Percentiles rank a stretch among this genome's conserved stretches.
These are phyloP conservation scores for Trichoderma sp. DNA, from an alignment of 2,329 filamentous ascomycete genomes.

Conservation along the genomic window DNA sequence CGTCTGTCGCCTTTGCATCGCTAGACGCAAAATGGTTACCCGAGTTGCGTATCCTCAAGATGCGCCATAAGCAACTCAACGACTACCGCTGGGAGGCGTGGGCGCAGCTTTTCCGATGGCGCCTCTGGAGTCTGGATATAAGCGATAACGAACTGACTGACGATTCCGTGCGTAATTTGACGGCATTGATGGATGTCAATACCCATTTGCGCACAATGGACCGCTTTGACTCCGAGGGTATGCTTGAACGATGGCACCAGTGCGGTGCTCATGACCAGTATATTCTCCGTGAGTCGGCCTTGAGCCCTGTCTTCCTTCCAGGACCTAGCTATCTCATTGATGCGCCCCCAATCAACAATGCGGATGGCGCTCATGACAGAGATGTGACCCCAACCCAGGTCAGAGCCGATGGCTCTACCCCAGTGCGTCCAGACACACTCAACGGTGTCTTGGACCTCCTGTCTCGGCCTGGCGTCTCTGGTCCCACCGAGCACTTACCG, in stretches of 20 bases:
- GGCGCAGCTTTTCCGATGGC: constrained; percentile 40
- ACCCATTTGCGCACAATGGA: background rate
- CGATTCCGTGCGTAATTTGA: constrained; percentile 37
- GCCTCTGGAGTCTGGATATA: constrained; percentile 62
- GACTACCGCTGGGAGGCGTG: constrained; percentile 37
- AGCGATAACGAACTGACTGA: constrained; percentile 57
- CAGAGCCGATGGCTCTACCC: constrained; percentile 40
- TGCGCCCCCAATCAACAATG: constrained; percentile 43
- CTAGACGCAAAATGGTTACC: constrained; percentile 45
- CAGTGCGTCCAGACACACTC: constrained; percentile 36
- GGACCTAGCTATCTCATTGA: constrained; percentile 53
- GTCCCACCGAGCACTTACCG: constrained; percentile 31
- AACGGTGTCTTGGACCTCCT: constrained; percentile 35
- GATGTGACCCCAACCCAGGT: constrained; percentile 16
- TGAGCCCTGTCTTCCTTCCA: constrained; percentile 49
- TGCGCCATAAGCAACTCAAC: constrained; percentile 51
- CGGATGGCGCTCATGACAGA: background rate
- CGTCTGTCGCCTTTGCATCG: constrained; percentile 46
- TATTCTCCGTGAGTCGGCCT: too few relatives aligned
- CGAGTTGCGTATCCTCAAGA: constrained; percentile 56
- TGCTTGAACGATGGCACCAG: background rate
- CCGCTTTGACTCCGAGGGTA: background rate
- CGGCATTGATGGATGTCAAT: background rate
- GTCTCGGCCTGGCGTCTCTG: constrained; percentile 32
- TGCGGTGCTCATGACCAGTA: too few relatives aligned